phyloP scores from a whole-genome alignment of 2,329 filamentous ascomycete species.

The Periconia sp. region DNA sequence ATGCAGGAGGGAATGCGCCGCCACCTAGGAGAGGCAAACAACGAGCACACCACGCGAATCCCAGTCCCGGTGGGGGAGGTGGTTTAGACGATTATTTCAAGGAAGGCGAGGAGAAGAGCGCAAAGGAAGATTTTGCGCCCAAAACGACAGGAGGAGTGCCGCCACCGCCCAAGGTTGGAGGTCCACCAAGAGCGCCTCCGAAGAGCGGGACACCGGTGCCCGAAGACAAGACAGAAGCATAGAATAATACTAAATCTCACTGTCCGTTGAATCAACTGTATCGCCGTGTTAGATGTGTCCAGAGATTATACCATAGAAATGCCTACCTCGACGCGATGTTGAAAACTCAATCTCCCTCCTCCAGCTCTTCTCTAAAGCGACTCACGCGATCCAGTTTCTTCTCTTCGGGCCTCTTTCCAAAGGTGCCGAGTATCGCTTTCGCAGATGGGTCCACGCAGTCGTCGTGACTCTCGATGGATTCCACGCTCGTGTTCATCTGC shows the following conservation, averaged over 20 bases:
- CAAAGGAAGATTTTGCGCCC: conserved; percentile 43
- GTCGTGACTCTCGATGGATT: conserved; percentile 24
- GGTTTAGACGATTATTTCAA: conserved; percentile 50
- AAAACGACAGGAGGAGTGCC: conserved; percentile 32
- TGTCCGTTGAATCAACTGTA: background rate
- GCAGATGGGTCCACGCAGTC: background rate
- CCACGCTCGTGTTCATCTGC: conserved; percentile 15
- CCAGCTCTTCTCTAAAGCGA: conserved; percentile 35
- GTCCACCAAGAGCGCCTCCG: conserved; percentile 37
- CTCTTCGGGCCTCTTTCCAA: conserved; percentile 13
- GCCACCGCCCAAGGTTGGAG: conserved; percentile 41
- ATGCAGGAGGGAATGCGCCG: conserved; percentile 10
- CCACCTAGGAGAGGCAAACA: conserved; percentile 31
- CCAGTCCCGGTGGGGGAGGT: conserved; percentile 27
- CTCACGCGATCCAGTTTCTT: conserved; percentile 24
- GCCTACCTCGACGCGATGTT: background rate
- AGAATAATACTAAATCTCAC: background rate
- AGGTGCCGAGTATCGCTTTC: background rate
- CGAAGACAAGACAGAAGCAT: conserved; percentile 13
- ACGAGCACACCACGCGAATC: conserved; percentile 35
- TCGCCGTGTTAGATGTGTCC: background rate
- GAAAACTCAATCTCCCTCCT: conserved; percentile 8
- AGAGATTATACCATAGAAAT: background rate
- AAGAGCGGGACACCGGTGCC: conserved; percentile 31
- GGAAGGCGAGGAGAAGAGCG: conserved; percentile 49